Evolutionary conservation across 2,329 filamentous ascomycete species (phyloP).

Genomic region (Leptographium lundbergii): DNA sequence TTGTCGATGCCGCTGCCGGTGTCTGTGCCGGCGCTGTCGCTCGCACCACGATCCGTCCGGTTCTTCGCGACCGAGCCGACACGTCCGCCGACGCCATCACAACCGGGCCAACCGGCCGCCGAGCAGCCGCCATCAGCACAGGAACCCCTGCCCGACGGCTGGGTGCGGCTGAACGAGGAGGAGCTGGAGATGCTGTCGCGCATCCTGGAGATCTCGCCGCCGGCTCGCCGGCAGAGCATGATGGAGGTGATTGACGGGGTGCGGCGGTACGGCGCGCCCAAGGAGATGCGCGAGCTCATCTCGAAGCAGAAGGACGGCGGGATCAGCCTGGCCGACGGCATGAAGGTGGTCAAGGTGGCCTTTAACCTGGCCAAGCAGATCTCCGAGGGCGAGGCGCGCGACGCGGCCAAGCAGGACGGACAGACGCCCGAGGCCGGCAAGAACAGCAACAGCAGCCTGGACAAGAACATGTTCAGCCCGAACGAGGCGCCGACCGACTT

Average conservation of each 20-base stretch:
- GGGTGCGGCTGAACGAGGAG: constrained; percentile 31
- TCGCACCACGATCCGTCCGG: constrained; percentile 1
- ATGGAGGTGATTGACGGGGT: constrained; percentile 49
- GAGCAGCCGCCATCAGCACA: not conserved
- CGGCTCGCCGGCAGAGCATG: constrained; percentile 46
- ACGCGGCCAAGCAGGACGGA: constrained; percentile 1
- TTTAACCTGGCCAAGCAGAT: constrained; percentile 38
- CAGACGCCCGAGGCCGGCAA: constrained; percentile 2
- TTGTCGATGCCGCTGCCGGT: not conserved
- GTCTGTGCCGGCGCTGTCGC: not conserved
- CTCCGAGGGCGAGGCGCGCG: constrained; percentile 13
- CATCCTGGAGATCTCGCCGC: constrained; percentile 49
- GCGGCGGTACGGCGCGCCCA: constrained; percentile 55
- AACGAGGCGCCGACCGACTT: constrained; percentile 10
- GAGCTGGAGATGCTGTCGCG: constrained; percentile 42
- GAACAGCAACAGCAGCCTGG: not conserved
- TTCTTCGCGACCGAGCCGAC: constrained; percentile 8
- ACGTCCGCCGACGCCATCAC: constrained; percentile 1
- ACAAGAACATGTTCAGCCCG: constrained; percentile 13
- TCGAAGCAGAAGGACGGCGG: constrained; percentile 43
- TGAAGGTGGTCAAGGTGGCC: constrained; percentile 46
- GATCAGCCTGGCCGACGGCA: constrained; percentile 32
- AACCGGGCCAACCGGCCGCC: not conserved
- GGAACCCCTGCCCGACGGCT: constrained; percentile 29
- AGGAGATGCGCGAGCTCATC: constrained; percentile 49